Base-by-base conservation (phyloP, 768 basidiomycete genomes). In the Collybia nuda region DNA sequence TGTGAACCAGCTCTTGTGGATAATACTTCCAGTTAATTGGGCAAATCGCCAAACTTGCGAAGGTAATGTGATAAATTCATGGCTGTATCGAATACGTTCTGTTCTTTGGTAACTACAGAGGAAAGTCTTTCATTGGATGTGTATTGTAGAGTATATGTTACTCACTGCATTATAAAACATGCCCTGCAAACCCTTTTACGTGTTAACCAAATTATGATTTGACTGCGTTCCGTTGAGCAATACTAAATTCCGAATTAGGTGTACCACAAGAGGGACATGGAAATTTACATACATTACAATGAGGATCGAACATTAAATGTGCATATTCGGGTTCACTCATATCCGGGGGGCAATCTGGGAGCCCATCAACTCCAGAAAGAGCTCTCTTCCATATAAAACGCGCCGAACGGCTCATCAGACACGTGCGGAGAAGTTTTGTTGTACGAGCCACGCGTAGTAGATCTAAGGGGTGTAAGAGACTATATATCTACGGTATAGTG, bases 111-210 rank as follows among this genome's bases (percentile, higher is more conserved):
- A 61, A 46, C 60, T 61, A n/a, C n/a, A n/a, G n/a, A 44, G 29
- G 40, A 54, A 53, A 43, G 15, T 14, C 24, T 7, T 26, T 26
- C 24, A 26, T 26, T 26, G 24, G 7, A 3, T 26, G 24, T 7
- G 24, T 26, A 3, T 7, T 4, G 7, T 7, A 26, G 24, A 4
- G 45, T 8, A 26, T n/a, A 39, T 21, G 14, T 21, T n/a, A 29
- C 57, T n/a, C 40, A 61, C 60, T 59, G 53, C 12, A 48, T 21
- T 22, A 54, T 52, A 47, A 61, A 61, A 42, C 60, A 61, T 23
- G 40, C 51, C 51, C 48, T 50, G 37, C 60, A 61, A 17, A 54
- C 58, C 51, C 60, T 56, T 41, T 40, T 55, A 40, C 51, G 50
- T 48, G 56, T 59, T 40, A 53, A 18, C 56, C 56, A 59, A 37